Evolutionary conservation across 176 grass and related monocot genomes (phyloP), one percentile per base, ranked within the genome.

Genomic region (Aechmea fasciata): DNA sequence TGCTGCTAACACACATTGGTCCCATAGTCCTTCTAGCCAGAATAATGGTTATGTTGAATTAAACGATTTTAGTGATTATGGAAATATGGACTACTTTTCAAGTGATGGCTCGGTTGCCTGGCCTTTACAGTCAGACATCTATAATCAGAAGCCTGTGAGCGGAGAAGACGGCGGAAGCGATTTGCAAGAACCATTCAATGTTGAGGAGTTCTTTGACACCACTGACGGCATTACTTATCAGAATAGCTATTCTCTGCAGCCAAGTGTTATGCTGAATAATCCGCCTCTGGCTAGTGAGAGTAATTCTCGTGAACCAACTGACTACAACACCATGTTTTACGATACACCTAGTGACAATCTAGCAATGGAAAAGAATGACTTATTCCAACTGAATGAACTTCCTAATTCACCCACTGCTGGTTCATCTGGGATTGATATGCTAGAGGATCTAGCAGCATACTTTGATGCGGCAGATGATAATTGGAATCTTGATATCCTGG

Each of bases 401-500:
- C 22, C 84, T 11, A 52, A 72, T 74, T 86, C 83, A 11, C 50
- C 81, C 47, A 47, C 73, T 49, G 69, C 73, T 28, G 83, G 74
- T 74, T 57, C 74, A 51, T 84, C 80, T 71, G 79, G 70, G 51
- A 73, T 78, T 68, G 86, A 81, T 65, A 76, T 85, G 51, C 61
- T 83, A 65, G 86, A 92, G 55, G 86, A 92, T 69, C 78, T 57
- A 49, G 62, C 85, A 61, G 59, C 70, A 11, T 92, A 72, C 80
- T 97, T 84, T 29, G 86, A 97, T 72, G 83, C 93, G 3, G 55
- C 83, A 7, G 93, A 97, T 68, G 86, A 85, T 74, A 81, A 81
- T 65, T 81, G 83, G 52, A 79, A 78, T 80, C 73, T 79, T 83
- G 73, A 92, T 77, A 69, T 80, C 71, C 28, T 49, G 6, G 73